These are phyloP conservation scores for Microbotryum silenes-acaulis DNA, from an alignment of 1,284 basidiomycete genomes.

Conservation along the genomic window DNA sequence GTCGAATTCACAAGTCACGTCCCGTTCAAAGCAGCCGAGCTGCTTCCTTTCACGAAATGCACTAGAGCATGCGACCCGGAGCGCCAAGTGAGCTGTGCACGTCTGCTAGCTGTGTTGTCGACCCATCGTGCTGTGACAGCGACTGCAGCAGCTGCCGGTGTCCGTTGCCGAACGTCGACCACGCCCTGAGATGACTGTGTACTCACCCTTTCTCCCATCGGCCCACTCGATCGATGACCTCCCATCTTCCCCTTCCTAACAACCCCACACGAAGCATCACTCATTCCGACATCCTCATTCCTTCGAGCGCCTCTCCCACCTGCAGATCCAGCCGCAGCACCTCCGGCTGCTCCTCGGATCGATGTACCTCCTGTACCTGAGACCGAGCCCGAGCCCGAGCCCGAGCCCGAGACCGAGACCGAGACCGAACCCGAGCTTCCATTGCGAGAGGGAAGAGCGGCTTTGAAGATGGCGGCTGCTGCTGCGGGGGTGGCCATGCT, in stretches of 20 bases:
- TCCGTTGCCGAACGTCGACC: neutral
- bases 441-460: neutral
- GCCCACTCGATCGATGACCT: slow-evolving; percentile 9
- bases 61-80: neutral
- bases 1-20: too few species aligned
- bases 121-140: neutral
- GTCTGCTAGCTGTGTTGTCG: neutral
- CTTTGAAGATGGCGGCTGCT: slow-evolving; percentile 1
- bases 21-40: too few species aligned
- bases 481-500: slow-evolving; percentile 2
- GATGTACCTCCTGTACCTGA: neutral
- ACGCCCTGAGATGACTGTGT: neutral
- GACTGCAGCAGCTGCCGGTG: neutral
- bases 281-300: slow-evolving; percentile 30
- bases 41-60: neutral
- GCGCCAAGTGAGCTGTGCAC: too few species aligned
- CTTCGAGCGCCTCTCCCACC: slow-evolving; percentile 3
- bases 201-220: slow-evolving; percentile 31
- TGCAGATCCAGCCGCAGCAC: neutral
- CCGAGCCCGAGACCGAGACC: neutral
- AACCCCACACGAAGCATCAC: slow-evolving; percentile 9
- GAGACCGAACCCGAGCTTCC: neutral
- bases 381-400: neutral
- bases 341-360: neutral
- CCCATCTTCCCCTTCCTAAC: slow-evolving; percentile 9